Evolutionary conservation across 1,284 basidiomycete genomes (phyloP).

Genomic region (Xerocomus nothofagi): DNA sequence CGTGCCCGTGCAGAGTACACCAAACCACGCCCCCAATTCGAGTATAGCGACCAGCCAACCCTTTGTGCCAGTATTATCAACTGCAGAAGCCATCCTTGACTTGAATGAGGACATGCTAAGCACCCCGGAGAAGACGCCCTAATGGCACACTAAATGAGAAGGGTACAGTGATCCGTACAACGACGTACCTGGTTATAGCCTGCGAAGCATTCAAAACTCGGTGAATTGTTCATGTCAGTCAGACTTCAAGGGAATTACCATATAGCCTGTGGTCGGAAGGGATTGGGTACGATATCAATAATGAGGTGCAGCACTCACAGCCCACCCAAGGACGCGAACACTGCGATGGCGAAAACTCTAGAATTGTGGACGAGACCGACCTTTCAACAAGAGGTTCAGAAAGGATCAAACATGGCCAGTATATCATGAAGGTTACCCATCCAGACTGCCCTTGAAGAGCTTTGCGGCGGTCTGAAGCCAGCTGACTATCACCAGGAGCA

Average conservation of each 20-base stretch:
- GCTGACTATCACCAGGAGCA: constrained; percentile 30
- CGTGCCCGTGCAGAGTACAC: constrained; percentile 66
- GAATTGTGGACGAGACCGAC: constrained; percentile 62
- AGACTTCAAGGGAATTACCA: constrained; percentile 37
- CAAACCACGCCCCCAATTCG: constrained; percentile 72
- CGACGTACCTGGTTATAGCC: constrained; percentile 61
- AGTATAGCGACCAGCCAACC: constrained; percentile 72
- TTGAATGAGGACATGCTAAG: constrained; percentile 61
- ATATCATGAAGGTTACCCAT: constrained; percentile 49
- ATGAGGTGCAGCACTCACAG: constrained; percentile 47
- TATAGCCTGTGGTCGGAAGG: constrained; percentile 43
- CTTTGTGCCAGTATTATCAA: constrained; percentile 50
- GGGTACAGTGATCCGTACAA: neutral
- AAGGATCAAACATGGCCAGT: neutral
- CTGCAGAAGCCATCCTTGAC: constrained; percentile 54
- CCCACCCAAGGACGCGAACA: constrained; percentile 73
- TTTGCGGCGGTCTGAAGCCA: constrained; percentile 49
- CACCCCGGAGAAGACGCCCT: constrained; percentile 76
- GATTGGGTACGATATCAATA: constrained; percentile 1
- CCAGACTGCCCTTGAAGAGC: constrained; percentile 63
- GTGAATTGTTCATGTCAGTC: constrained; percentile 2
- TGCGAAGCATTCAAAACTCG: constrained; percentile 22
- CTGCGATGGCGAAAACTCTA: constrained; percentile 59
- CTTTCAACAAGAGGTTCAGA: constrained; percentile 34
- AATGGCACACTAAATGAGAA: constrained; percentile 3